Percentiles rank a stretch among this genome's conserved stretches.
These are phyloP conservation scores for Colletotrichum liriopes DNA, from an alignment of 2,329 filamentous ascomycete genomes.

Conservation along the genomic window DNA sequence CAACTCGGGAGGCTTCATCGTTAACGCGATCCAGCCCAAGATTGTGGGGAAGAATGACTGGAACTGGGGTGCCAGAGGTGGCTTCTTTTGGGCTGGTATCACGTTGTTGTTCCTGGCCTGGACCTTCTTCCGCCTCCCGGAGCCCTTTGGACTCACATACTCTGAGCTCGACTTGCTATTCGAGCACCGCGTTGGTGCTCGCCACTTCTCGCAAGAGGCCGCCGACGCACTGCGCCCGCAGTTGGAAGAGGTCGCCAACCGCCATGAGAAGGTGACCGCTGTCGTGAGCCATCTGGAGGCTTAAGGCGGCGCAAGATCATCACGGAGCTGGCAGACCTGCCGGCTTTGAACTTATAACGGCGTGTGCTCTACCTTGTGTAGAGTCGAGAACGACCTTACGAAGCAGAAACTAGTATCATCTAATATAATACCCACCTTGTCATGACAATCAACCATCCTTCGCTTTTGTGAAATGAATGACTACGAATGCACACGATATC, in stretches of 20 bases:
- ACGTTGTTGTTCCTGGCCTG: constrained; percentile 50
- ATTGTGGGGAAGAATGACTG: constrained; percentile 45
- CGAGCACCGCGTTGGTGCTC: constrained; percentile 45
- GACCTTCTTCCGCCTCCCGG: constrained; percentile 51
- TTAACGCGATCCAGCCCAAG: constrained; percentile 44
- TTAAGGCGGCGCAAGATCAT: not conserved
- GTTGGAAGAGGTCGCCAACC: constrained; percentile 43
- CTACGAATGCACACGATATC: not conserved
- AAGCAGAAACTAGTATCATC: not conserved
- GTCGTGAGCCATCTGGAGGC: constrained; percentile 37
- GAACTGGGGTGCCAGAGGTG: constrained; percentile 52
- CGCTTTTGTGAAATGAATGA: not conserved
- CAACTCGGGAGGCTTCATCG: constrained; percentile 59
- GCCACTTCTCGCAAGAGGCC: constrained; percentile 40
- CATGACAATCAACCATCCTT: not conserved
- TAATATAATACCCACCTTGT: not conserved
- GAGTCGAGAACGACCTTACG: not conserved
- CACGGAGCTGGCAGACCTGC: not conserved
- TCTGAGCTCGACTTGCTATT: constrained; percentile 49
- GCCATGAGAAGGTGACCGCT: constrained; percentile 37
- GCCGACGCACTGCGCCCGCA: constrained; percentile 41
- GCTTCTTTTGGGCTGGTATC: constrained; percentile 50
- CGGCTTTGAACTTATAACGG: not conserved
- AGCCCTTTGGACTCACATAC: constrained; percentile 48
- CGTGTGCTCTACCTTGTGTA: too few relatives aligned